Evolutionary conservation across 208 protist species (phyloP), one percentile per base, ranked within the genome.

Genomic region (Phytomonas sp.): DNA sequence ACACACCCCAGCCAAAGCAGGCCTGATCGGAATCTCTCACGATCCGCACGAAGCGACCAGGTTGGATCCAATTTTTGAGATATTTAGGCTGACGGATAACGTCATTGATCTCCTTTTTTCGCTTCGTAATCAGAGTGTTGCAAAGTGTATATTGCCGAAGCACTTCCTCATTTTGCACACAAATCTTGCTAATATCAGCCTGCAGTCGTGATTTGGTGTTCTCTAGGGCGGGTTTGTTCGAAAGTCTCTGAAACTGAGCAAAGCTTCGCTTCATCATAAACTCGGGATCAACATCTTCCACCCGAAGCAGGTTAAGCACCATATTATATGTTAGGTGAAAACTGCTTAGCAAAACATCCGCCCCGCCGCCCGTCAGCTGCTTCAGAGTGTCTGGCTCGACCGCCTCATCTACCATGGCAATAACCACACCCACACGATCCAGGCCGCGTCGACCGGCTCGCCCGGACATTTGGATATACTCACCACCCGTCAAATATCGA

Each of bases 381-480:
- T 97, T 98, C n/a, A 97, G 85, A 13, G 88, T 92, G 23, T 92
- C 80, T 5, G 97, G 96, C 73, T 99, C 97, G 59, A 99, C 96
- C 29, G 92, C 87, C 80, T 99, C 98, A 77, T 99, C 96, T 1
- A 99, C 87, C 94, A 99, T 98, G 26, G 98, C 78, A 62, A 99
- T 99, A 28, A 99, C 98, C 32, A 99, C 96, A 59, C 99, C 99
- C 4, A 98, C 83, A 36, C 95, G 89, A 77, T 99, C 99, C 17
- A 99, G 82, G n/a, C 99, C 99, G 85, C 99, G 95, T 61, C 99
- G 88, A 37, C 99, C 99, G 13, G 99, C 99, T 70, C 99, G 91
- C n/a, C 99, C 99, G 37, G 85, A 97, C 99, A 99, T 99, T 80
- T 99, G 98, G 74, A 99, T 99, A 78, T 99, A 99, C 86, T 99